Percentiles rank a stretch among this genome's conserved stretches.
phyloP scores from a whole-genome alignment of 2,329 filamentous ascomycete species.

The Epichloe gansuensis region DNA sequence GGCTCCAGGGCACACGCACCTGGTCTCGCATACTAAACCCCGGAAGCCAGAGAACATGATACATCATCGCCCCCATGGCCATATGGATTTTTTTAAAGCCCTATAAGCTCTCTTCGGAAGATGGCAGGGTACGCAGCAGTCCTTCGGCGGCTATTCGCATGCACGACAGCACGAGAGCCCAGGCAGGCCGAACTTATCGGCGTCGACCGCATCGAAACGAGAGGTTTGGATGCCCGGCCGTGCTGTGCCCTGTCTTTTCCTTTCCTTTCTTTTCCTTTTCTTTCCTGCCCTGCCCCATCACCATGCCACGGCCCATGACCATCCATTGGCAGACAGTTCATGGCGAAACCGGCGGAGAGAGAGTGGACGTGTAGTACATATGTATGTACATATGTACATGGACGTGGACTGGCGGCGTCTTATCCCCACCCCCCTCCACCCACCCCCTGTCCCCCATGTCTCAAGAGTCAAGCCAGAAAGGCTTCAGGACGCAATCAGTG shows the following conservation, averaged over 20 bases:
- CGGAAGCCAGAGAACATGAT: neutral
- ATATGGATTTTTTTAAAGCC: constrained; percentile 1
- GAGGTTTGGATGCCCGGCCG: neutral
- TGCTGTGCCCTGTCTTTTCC: neutral
- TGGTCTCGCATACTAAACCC: neutral
- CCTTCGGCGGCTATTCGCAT: constrained; percentile 19
- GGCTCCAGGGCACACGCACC: neutral
- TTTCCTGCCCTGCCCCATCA: constrained; percentile 1
- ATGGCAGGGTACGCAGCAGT: constrained; percentile 6
- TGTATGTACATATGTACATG: too few species aligned
- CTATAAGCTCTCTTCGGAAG: constrained; percentile 2
- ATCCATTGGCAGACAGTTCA: neutral
- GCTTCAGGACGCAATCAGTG: neutral
- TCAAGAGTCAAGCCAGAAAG: neutral
- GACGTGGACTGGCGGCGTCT: neutral
- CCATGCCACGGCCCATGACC: neutral
- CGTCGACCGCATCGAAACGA: neutral
- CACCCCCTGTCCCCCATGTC: neutral
- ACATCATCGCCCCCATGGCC: constrained; percentile 2
- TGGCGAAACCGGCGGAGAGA: neutral
- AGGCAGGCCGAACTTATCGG: constrained; percentile 6
- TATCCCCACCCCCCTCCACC: neutral
- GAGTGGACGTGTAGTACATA: neutral
- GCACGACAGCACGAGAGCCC: constrained; percentile 14
- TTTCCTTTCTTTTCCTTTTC: too few species aligned